Conservation (phyloP, 2,329 filamentous ascomycete genomes). For the Byssoonygena ceratinophila region DNA sequence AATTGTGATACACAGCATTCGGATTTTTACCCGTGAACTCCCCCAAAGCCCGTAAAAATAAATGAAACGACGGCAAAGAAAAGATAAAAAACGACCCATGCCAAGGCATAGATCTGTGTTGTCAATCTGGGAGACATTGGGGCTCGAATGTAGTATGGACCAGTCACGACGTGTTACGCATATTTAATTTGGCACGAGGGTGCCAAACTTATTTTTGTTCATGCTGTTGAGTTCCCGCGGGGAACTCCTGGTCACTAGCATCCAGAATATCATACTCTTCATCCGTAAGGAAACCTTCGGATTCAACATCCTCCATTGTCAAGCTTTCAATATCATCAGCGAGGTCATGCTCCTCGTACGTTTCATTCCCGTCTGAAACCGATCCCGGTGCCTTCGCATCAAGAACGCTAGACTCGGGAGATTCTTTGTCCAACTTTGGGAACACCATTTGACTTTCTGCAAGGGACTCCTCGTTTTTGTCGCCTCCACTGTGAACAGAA, state of each 20-base stretch:
- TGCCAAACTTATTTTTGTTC: not conserved
- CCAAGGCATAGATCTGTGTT: not conserved
- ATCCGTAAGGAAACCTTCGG: constrained; percentile 74
- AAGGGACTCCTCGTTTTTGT: constrained; percentile 29
- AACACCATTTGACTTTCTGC: constrained; percentile 75
- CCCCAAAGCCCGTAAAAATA: not conserved
- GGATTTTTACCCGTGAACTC: not conserved
- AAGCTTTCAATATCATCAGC: constrained; percentile 51
- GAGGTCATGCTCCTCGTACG: constrained; percentile 43
- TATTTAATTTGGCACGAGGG: not conserved
- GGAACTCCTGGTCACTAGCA: constrained; percentile 79
- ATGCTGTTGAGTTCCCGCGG: constrained; percentile 37
- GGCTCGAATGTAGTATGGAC: not conserved
- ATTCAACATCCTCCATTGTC: constrained; percentile 43
- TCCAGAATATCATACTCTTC: constrained; percentile 97
- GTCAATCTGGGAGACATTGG: not conserved
- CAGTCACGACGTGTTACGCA: not conserved
- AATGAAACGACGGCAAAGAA: not conserved
- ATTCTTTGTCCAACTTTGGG: constrained; percentile 91
- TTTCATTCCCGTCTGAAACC: constrained; percentile 28
- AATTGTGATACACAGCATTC: not conserved
- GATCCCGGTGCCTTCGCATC: constrained; percentile 44
- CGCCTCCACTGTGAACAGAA: constrained; percentile 17
- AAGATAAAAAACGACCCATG: not conserved
- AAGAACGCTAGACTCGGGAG: constrained; percentile 57